Evolutionary conservation across 257 asterid genomes (phyloP).

Genomic region (Nicotiana sylvestris): DNA sequence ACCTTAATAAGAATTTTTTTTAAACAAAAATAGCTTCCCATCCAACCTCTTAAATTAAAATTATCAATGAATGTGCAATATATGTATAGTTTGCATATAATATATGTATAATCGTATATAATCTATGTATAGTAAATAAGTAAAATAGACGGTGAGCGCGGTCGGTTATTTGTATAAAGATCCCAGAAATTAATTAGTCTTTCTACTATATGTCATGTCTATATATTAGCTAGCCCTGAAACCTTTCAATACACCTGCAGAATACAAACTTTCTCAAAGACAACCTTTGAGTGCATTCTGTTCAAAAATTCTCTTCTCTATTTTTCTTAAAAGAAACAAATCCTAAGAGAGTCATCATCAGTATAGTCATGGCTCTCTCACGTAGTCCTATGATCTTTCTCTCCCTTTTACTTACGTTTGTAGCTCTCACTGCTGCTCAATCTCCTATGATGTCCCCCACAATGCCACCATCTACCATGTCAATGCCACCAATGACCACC

Average conservation of each 20-base stretch:
- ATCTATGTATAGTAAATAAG: too few relatives aligned
- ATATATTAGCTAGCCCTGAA: constrained; percentile 2
- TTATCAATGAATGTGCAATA: accelerated
- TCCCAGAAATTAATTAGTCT: neutral
- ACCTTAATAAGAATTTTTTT: neutral
- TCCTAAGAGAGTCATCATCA: constrained; percentile 5
- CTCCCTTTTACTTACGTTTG: constrained; percentile 4
- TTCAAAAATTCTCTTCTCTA: neutral
- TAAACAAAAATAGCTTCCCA: too few relatives aligned
- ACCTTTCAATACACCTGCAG: neutral
- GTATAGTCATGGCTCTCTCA: constrained; percentile 19
- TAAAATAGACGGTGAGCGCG: too few relatives aligned
- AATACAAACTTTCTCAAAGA: neutral
- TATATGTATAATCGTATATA: too few relatives aligned
- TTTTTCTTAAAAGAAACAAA: neutral
- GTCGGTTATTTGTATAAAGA: too few relatives aligned
- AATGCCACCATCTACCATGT: constrained; percentile 25
- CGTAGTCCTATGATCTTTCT: constrained; percentile 15
- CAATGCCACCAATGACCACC: constrained; percentile 14
- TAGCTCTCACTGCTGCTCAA: constrained; percentile 26
- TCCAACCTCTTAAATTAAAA: too few relatives aligned
- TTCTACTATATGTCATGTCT: neutral
- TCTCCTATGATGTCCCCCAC: constrained; percentile 25
- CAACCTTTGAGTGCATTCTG: neutral
- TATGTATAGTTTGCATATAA: too few relatives aligned